Evolutionary conservation across 148 eudicot species (phyloP).

Genomic region (Agrostemma githago): DNA sequence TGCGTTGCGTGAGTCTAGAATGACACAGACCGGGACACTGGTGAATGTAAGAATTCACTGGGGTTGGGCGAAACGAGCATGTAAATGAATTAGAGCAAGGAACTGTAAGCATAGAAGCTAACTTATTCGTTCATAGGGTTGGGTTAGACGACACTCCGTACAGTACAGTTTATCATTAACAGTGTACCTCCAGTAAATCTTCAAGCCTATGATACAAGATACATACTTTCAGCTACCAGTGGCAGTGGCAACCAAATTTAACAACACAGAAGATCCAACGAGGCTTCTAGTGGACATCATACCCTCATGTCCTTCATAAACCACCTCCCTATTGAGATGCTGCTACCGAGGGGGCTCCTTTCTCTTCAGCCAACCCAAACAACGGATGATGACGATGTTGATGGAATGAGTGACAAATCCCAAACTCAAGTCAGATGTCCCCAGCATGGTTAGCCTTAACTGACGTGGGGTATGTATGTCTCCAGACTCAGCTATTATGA

Average conservation of each 20-base stretch:
- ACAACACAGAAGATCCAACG: slow-evolving; percentile 7
- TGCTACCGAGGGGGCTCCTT: background rate
- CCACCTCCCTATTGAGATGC: background rate
- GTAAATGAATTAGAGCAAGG: background rate
- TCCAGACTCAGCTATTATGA: background rate
- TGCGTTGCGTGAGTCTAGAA: no score
- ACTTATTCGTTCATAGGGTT: background rate
- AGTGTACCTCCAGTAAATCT: background rate
- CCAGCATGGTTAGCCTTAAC: background rate
- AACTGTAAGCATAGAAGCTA: background rate
- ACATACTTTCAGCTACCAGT: background rate
- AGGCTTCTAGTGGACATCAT: background rate
- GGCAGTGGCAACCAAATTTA: slow-evolving; percentile 2
- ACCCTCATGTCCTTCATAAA: background rate
- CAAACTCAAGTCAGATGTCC: slow-evolving; percentile 9
- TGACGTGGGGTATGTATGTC: background rate
- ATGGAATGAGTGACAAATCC: background rate
- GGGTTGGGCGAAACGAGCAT: no score
- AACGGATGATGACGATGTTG: slow-evolving; percentile 10
- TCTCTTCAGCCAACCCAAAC: background rate
- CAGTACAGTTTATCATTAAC: background rate
- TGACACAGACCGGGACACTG: no score
- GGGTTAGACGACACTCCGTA: background rate
- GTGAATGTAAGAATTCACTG: background rate
- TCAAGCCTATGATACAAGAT: slow-evolving; percentile 5